A percentile compares a stretch with the other conserved stretches of the same genome.
These are phyloP conservation scores for Populus simonii DNA, from an alignment of 345 rosid genomes.

Conservation along the genomic window DNA sequence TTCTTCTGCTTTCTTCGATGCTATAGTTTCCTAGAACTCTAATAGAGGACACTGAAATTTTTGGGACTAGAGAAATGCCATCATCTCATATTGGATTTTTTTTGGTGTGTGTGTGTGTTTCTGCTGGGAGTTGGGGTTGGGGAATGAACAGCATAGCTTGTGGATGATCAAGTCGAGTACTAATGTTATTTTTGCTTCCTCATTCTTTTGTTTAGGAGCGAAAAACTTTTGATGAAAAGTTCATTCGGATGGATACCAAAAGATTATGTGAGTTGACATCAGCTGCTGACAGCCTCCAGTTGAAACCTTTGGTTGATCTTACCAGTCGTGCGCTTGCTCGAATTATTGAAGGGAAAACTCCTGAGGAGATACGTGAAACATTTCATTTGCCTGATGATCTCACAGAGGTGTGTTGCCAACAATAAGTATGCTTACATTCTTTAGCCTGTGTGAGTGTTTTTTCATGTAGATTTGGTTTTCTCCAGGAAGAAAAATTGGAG, in stretches of 20 bases:
- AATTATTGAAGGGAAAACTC: conserved; percentile 77
- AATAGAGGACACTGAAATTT: not conserved
- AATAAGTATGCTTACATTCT: conserved; percentile 1
- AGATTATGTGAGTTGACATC: conserved; percentile 87
- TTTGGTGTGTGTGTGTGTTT: not conserved
- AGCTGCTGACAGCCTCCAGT: conserved; percentile 88
- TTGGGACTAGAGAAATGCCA: not conserved
- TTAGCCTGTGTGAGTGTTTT: conserved; percentile 9
- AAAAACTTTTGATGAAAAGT: conserved; percentile 75
- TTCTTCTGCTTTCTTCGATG: not conserved
- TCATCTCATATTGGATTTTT: not conserved
- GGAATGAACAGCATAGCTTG: not conserved
- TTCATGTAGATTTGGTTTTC: conserved; percentile 16
- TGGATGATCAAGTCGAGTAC: not conserved
- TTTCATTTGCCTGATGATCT: conserved; percentile 95
- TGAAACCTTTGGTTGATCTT: conserved; percentile 86
- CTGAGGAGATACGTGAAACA: conserved; percentile 85
- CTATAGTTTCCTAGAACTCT: not conserved
- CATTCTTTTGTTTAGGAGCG: conserved; percentile 53
- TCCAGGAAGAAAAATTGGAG: conserved; percentile 88
- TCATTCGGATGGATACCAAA: conserved; percentile 80
- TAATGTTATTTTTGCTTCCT: conserved; percentile 5
- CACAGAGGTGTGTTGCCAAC: conserved; percentile 63
- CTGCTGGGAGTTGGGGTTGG: not conserved
- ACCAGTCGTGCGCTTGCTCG: conserved; percentile 88